Conservation (phyloP, 1,284 basidiomycete genomes). For the Cystobasidiaceae sp. region DNA sequence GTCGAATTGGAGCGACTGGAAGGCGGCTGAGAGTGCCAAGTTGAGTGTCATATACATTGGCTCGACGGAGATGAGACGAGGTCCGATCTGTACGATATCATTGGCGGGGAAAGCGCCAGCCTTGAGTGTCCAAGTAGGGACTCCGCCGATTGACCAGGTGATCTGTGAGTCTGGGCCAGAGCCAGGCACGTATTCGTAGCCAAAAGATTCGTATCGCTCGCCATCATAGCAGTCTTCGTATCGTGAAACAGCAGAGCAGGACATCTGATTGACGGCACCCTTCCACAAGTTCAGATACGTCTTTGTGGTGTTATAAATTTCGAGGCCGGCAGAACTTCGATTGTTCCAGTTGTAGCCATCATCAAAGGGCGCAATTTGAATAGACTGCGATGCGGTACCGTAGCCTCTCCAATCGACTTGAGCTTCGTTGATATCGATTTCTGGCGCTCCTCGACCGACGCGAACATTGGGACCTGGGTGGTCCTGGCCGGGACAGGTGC, state of each 20-base stretch:
- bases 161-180: conserved; percentile 62
- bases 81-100: conserved; percentile 59
- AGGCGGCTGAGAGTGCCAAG: conserved; percentile 36
- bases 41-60: conserved; percentile 51
- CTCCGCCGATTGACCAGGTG: conserved; percentile 64
- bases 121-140: conserved; percentile 69
- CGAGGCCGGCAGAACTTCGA: conserved; percentile 51
- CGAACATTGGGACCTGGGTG: conserved; percentile 49
- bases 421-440: conserved; percentile 55
- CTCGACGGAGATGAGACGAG: conserved; percentile 67
- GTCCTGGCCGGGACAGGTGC: conserved; percentile 48
- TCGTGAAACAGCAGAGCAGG: conserved; percentile 35
- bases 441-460: conserved; percentile 52
- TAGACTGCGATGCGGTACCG: conserved; percentile 48
- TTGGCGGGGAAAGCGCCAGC: conserved; percentile 68
- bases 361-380: conserved; percentile 56
- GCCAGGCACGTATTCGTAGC: conserved; percentile 61
- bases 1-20: conserved; percentile 32
- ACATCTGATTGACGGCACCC: conserved; percentile 34
- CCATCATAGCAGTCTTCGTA: conserved; percentile 43
- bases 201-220: conserved; percentile 56
- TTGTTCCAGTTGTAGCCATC: conserved; percentile 49
- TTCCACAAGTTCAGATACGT: conserved; percentile 52
- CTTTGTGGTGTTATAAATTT: conserved; percentile 51
- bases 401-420: conserved; percentile 52